A percentile compares a stretch with the other conserved stretches of the same genome.
Conservation (phyloP, 192 early-diverging fungal species). For the Umbelopsis sp. region DNA sequence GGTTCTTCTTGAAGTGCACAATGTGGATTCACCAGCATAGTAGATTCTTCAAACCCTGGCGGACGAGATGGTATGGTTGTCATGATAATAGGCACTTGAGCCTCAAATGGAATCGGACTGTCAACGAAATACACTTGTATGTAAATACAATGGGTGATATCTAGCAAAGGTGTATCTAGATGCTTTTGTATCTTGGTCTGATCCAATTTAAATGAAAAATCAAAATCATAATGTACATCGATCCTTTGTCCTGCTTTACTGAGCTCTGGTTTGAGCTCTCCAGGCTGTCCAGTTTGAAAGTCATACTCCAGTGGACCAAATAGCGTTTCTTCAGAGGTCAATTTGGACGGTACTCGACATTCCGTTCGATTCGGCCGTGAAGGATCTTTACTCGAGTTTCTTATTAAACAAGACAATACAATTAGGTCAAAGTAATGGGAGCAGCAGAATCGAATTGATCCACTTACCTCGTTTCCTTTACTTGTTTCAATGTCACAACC, state of each 20-base stretch:
- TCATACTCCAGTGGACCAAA: neutral
- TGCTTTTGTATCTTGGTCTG: neutral
- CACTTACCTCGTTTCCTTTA: neutral
- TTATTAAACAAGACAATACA: neutral
- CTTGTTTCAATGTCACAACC: neutral
- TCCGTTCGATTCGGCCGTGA: slow-evolving; percentile 1
- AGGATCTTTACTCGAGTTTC: slow-evolving; percentile 8
- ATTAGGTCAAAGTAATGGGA: neutral
- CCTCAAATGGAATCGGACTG: neutral
- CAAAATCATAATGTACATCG: slow-evolving; percentile 5
- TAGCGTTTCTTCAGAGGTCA: neutral
- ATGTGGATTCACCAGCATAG: neutral
- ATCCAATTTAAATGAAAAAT: neutral
- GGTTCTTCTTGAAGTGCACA: neutral
- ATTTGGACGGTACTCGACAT: neutral
- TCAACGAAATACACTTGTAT: neutral
- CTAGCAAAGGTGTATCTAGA: neutral
- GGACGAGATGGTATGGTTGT: slow-evolving; percentile 2
- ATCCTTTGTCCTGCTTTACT: slow-evolving; percentile 7
- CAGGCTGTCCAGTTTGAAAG: neutral
- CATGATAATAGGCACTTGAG: slow-evolving; percentile 8
- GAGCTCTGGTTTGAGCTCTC: neutral
- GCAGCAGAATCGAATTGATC: too few relatives aligned
- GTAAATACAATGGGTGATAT: neutral
- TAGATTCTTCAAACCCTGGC: slow-evolving; percentile 10